Evolutionary conservation across 306 rosid species (phyloP), one percentile per base, ranked within the genome.

Genomic region (Calophaca sinica): DNA sequence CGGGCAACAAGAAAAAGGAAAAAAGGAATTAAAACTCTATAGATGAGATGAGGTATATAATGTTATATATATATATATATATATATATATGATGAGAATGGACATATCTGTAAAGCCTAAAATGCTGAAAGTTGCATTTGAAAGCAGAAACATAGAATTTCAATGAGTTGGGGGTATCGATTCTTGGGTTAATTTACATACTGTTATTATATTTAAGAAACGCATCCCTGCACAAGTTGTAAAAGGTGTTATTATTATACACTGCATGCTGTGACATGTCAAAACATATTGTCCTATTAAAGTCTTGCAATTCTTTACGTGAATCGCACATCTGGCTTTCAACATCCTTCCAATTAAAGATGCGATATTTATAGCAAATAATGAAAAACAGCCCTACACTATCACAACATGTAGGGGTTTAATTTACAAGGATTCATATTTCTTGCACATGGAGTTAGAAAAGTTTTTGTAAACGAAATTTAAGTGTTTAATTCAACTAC

Each of bases 191-290:
- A n/a, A n/a, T n/a, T n/a, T n/a, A n/a, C 81, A 61, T 64, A 3
- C 64, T 72, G 26, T 46, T 26, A 36, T 58, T 35, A 38, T 9
- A 10, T 72, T 58, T n/a, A 4, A 5, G 20, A 7, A 50, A 39
- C 11, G 46, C 42, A 66, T 65, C 33, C 3, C 13, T 15, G 33
- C 35, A 28, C 74, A 48, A 79, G 13, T 74, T 74, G 81, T 62
- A 48, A 79, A 66, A 60, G 63, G 68, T n/a, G 15, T 45, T 44
- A 26, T 44, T 71, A 10, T 80, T 5, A 81, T 57, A 73, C 61
- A 66, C 12, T 62, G 75, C 81, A 79, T 79, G 71, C 36, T 69
- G 31, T 32, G 57, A 80, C 81, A 64, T 70, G 81, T 76, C 73
- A 41, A 75, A 57, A 63, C 79, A 64, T 53, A 76, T 20, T 20